Base-by-base conservation (phyloP, 1,284 basidiomycete species). In the Fomitopsis palustris region DNA sequence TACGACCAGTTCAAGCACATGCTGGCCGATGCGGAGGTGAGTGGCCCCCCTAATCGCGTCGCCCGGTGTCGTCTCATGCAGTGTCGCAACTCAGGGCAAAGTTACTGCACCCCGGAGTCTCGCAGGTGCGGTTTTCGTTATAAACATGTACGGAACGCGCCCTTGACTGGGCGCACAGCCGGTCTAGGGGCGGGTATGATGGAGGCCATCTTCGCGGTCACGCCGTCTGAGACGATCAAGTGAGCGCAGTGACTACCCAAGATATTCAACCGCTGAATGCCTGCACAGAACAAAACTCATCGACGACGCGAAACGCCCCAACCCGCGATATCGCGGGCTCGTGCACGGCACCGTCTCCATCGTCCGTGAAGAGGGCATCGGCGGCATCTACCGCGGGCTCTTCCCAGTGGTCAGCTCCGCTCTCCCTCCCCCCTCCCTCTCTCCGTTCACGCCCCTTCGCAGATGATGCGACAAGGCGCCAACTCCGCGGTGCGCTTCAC, bases 141-240 rank as follows among this genome's bases (percentile, higher is more conserved):
- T 23, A 37, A 2, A 7, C 19, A 12, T 17, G 45, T 16, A 16
- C 27, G n/a, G 35, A 37, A 38, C 41, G 35, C 56, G 4, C 51
- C 56, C 31, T 35, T 62, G 52, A 61, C 58, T 25, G 41, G n/a
- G n/a, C 58, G 45, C 61, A 23, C 71, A 86, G 95, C 97, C 54
- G 96, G 97, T 41, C 78, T 99, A 4, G 95, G 95, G 45, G 97
- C 97, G 2, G 96, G 97, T 10, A 88, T 97, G 86, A 90, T 83
- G 72, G 96, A 99, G 75, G 96, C 96, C 1, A 73, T 98, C 27
- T 87, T 98, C 60, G 96, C 96, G 1, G 96, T 98, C 6, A 98
- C 96, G 0, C 97, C 96, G 0, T 95, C 93, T 8, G 96, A 99
- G 75, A 98, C 96, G 0, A 98, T 99, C 80, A 99, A 99, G 95